Base-by-base conservation (phyloP, 1,284 basidiomycete genomes). In the Fomitopsis betulina region DNA sequence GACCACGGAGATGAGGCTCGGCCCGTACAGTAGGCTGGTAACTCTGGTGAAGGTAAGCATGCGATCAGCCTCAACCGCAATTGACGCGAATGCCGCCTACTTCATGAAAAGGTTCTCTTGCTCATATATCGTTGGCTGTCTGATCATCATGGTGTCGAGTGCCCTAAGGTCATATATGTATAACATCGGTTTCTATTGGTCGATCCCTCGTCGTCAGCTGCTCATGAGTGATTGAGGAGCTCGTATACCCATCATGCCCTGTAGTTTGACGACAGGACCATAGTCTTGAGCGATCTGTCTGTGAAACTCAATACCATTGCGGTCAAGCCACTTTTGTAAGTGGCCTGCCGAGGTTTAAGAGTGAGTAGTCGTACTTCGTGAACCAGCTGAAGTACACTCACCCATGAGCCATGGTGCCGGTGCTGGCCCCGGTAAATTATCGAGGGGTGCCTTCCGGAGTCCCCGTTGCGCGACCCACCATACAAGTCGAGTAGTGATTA, bases 261-360 rank as follows among this genome's bases (percentile, higher is more conserved):
- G 54, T n/a, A 68, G 51, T 27, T 59, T 55, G 15, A 62, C 63
- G 2, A 65, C 60, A 1, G 59, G 57, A 1, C 67, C 65, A 32
- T 67, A 68, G 9, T 57, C 58, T 17, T 61, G 58, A 12, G 57
- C 58, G 1, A 69, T 35, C 5, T 56, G 58, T 5, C 50, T 45
- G 12, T 67, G 65, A 42, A 62, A 69, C 0, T 54, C 42, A 2
- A 51, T 19, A 5, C 63, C 61, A 25, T 62, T 57, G 0, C 56
- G 45, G 42, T 59, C 57, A 10, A 62, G 37, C 5, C 63, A 42
- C 17, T 65, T 58, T 0, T 40, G 9, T 3, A 65, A 43, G 30
- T 65, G 57, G 1, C 63, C 65, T 66, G 33, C 2, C 4, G 1
- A 37, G 8, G 27, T 30, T 30, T 2, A 13, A 12, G 19, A n/a